Evolutionary conservation across 306 rosid species (phyloP).

Genomic region (Inga leiocalycina): DNA sequence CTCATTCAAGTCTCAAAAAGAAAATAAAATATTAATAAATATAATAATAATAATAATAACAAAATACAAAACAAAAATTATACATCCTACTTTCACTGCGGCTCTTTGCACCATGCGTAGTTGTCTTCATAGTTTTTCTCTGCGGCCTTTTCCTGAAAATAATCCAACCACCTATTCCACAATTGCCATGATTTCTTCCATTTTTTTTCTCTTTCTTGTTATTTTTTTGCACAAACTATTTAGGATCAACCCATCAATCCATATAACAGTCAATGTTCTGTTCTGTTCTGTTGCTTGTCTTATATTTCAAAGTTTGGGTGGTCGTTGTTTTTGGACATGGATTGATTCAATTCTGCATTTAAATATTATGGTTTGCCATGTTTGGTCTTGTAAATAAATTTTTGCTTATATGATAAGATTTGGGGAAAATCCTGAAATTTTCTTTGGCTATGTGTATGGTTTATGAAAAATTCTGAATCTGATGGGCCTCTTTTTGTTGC

Average conservation of each 20-base stretch:
- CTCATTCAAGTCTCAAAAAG: not conserved
- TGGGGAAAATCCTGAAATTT: too few species aligned
- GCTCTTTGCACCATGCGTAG: not conserved
- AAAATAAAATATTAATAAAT: not conserved
- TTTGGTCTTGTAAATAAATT: too few species aligned
- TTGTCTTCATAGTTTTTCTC: not conserved
- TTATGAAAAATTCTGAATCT: too few species aligned
- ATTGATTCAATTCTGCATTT: too few species aligned
- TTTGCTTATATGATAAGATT: too few species aligned
- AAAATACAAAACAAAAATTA: not conserved
- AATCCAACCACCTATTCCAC: not conserved
- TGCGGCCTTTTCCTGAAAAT: not conserved
- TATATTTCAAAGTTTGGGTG: too few species aligned
- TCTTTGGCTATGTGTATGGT: too few species aligned
- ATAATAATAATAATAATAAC: not conserved
- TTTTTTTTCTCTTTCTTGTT: too few species aligned
- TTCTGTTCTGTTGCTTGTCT: too few species aligned
- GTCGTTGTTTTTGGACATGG: too few species aligned
- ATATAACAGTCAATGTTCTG: not conserved
- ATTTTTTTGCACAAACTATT: not conserved
- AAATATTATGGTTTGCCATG: too few species aligned
- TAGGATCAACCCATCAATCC: not conserved
- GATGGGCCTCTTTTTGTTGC: too few species aligned
- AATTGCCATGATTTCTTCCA: not conserved
- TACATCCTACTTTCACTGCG: not conserved